Percentiles rank a stretch among this genome's conserved stretches.
Evolutionary conservation across 495 filamentous ascomycete species (phyloP).

Genomic region (Aspergillus leporis): DNA sequence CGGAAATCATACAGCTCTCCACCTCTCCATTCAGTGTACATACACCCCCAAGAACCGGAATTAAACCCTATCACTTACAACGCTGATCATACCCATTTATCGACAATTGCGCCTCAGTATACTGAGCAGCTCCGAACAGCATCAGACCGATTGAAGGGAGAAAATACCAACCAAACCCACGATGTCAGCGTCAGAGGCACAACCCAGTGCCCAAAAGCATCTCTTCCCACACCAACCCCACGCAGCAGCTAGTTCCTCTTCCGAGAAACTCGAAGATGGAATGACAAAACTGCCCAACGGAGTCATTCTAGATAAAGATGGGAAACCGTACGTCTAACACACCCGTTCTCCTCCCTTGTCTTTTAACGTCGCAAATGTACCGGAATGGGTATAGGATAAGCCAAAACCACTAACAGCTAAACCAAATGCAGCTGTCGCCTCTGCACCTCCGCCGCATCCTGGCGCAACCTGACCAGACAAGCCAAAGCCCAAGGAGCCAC

Average conservation of each 20-base stretch:
- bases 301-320: constrained; percentile 84
- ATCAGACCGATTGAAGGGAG: not conserved
- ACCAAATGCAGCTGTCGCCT: constrained; percentile 70
- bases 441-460: constrained; percentile 76
- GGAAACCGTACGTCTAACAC: constrained; percentile 79
- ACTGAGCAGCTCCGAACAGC: not conserved
- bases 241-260: constrained; percentile 22
- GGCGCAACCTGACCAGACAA: constrained; percentile 66
- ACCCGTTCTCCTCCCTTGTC: not conserved
- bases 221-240: constrained; percentile 26
- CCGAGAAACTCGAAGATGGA: constrained; percentile 27
- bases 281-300: constrained; percentile 67
- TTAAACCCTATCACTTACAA: not conserved
- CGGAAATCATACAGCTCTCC: not conserved
- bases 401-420: constrained; percentile 17
- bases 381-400: not conserved
- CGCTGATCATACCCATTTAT: not conserved
- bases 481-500: constrained; percentile 28
- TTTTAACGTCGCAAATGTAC: not conserved
- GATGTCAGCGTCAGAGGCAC: constrained; percentile 9
- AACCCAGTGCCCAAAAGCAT: constrained; percentile 9
- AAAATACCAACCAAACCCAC: not conserved
- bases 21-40: not conserved
- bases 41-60: not conserved
- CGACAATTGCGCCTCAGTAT: not conserved